These are phyloP conservation scores for Elongisporangium prolatum DNA, from an alignment of 352 stramenopile genomes.

Conservation along the genomic window DNA sequence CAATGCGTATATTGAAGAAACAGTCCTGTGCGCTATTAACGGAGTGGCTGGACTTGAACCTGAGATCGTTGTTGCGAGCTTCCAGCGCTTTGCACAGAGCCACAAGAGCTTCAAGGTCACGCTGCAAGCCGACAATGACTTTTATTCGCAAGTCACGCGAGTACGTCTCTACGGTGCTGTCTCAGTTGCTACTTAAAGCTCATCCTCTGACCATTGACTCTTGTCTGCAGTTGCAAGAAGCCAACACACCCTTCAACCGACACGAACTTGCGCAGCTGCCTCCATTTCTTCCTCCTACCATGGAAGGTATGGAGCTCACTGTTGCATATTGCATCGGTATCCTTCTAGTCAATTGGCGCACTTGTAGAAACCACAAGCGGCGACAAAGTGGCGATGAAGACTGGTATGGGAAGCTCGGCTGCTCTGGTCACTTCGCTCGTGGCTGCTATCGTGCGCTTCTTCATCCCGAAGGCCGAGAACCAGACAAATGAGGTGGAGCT, in stretches of 20 bases:
- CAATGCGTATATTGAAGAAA: constrained; percentile 92
- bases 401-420: constrained; percentile 94
- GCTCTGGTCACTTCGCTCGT: constrained; percentile 95
- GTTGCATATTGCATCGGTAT: neutral
- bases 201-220: neutral
- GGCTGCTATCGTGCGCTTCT: constrained; percentile 83
- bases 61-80: constrained; percentile 17
- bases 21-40: constrained; percentile 69
- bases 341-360: neutral
- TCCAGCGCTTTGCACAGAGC: constrained; percentile 13
- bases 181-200: too few relatives aligned
- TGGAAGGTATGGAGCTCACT: constrained; percentile 26
- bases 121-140: constrained; percentile 95
- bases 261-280: constrained; percentile 71
- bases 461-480: constrained; percentile 40
- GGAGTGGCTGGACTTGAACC: constrained; percentile 38
- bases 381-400: constrained; percentile 86
- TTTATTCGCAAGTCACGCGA: constrained; percentile 91
- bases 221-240: constrained; percentile 57
- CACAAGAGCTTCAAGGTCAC: constrained; percentile 52
- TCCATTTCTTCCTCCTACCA: constrained; percentile 76
- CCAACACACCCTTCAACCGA: constrained; percentile 47
- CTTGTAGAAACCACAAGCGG: constrained; percentile 29
- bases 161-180: constrained; percentile 13
- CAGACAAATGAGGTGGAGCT: constrained; percentile 14